Conservation (phyloP, 2,329 filamentous ascomycete species). For the Botrytis porri region DNA sequence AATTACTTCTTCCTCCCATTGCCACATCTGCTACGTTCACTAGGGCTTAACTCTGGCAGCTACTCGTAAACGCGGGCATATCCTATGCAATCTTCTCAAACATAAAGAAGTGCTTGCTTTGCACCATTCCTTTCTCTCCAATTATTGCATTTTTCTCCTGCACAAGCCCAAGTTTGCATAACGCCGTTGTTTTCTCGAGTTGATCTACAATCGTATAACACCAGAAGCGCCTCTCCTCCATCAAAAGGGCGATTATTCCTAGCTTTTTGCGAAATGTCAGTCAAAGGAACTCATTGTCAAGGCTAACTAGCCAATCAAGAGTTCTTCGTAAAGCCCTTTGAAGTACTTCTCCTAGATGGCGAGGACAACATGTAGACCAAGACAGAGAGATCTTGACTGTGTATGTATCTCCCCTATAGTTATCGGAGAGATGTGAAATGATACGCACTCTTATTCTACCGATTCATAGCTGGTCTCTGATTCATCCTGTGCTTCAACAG, state of each 20-base stretch:
- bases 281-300: not conserved
- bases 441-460: not conserved
- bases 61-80: not conserved
- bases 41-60: not conserved
- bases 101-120: not conserved
- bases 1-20: not conserved
- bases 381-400: not conserved
- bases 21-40: not conserved
- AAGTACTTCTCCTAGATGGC: not conserved
- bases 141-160: not conserved
- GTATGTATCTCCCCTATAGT: not conserved
- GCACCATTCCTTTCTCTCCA: too few relatives aligned
- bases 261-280: not conserved
- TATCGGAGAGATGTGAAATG: too few relatives aligned
- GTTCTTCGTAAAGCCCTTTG: not conserved
- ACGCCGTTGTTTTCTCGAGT: not conserved
- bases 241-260: not conserved
- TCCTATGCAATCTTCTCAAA: not conserved
- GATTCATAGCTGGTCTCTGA: not conserved
- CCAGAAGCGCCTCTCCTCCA: not conserved
- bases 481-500: not conserved
- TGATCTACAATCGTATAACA: not conserved
- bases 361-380: not conserved
- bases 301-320: not conserved
- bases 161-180: not conserved